phyloP scores from a whole-genome alignment of 1,284 basidiomycete species.

The Psilocybe mexicana region DNA sequence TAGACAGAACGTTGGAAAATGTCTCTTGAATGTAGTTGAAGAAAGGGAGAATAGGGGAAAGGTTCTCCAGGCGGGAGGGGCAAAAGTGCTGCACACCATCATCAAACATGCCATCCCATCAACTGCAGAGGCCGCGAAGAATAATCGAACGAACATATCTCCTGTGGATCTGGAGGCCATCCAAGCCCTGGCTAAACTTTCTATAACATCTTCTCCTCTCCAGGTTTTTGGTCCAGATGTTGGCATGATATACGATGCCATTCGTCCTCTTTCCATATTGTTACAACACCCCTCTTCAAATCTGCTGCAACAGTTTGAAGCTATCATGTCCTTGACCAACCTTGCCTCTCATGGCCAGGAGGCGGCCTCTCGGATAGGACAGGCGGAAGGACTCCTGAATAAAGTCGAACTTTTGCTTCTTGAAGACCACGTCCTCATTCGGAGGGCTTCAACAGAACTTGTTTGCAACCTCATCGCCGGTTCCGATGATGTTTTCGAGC shows the following conservation, averaged over 20 bases:
- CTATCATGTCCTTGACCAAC: conserved; percentile 95
- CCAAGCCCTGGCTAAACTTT: conserved; percentile 90
- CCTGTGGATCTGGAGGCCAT: conserved; percentile 64
- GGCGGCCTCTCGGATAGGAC: conserved; percentile 65
- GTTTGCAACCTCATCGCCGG: conserved; percentile 88
- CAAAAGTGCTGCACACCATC: conserved; percentile 68
- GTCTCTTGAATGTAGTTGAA: conserved; percentile 74
- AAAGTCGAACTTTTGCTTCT: conserved; percentile 82
- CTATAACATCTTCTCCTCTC: conserved; percentile 88
- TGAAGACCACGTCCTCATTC: conserved; percentile 80
- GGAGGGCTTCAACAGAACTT: conserved; percentile 89
- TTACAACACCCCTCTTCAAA: conserved; percentile 68
- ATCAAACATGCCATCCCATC: conserved; percentile 46
- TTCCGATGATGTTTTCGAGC: conserved; percentile 72
- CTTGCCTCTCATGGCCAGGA: conserved; percentile 77
- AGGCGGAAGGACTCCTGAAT: conserved; percentile 60
- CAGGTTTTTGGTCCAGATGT: conserved; percentile 87
- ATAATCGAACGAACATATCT: conserved; percentile 37
- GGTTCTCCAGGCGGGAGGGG: conserved; percentile 84
- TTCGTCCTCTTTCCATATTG: conserved; percentile 75
- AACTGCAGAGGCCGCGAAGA: conserved; percentile 25
- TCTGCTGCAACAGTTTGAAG: conserved; percentile 87
- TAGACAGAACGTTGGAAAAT: conserved; percentile 49
- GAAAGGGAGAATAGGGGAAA: conserved; percentile 76
- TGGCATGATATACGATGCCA: conserved; percentile 76